Base-by-base conservation (phyloP, 345 rosid species). In the Luvunga scandens region DNA sequence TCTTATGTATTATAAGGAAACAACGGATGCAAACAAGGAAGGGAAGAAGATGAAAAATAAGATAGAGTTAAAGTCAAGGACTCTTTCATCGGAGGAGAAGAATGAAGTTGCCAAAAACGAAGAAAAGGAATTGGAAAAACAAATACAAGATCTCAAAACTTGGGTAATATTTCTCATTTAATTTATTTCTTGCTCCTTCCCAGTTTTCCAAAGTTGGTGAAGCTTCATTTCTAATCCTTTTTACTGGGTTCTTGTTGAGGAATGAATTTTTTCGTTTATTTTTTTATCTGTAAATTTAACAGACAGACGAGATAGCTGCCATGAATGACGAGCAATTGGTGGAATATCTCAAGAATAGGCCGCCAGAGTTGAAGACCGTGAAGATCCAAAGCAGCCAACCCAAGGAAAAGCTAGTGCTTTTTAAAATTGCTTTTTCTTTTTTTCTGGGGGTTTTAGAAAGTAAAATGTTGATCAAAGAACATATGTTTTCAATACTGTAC, bases 251-350 rank as follows among this genome's bases (percentile, higher is more conserved):
- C 5, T 53, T 53, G 57, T 18, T 53, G 57, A 53, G 22, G 57
- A 6, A n/a, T n/a, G n/a, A 48, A 3, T 5, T 0, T n/a, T n/a
- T n/a, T n/a, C 2, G 19, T 38, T 50, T 27, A 3, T 16, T 59
- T 59, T 24, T 66, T 72, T 53, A n/a, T 18, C 2, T 38, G 28
- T 25, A 6, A 25, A 12, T 16, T 70, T 31, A 50, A 31, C 72
- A 86, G 87, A 74, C 79, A 4, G 78, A 81, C 6, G 75, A 61
- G 33, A 57, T 84, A 42, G 83, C 78, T 22, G 45, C 31, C 5
- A 82, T 84, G 89, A 76, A 78, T n/a, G 87, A 86, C 42, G 83
- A 84, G 36, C 79, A 82, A 31, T 48, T 84, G 42, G 78, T 72
- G 71, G 81, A 84, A 16, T 84, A 84, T 68, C 65, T 86, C 67